Percentiles rank a stretch among this genome's conserved stretches.
phyloP scores from a whole-genome alignment of 1,139 yeast genomes.

The Zygosaccharomyces pseudobailii region DNA sequence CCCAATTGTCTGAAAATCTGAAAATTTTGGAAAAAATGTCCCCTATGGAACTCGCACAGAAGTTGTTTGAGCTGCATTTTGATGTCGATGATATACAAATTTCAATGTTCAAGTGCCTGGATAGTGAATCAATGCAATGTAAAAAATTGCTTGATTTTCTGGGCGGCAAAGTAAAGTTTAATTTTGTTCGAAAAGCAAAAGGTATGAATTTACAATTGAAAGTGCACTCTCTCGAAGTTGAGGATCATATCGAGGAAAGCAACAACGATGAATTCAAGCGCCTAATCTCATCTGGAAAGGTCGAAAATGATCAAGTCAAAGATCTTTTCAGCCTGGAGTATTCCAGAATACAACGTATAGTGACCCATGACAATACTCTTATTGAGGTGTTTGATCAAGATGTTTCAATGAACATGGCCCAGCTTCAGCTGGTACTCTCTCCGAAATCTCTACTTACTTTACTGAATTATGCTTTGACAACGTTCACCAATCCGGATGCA shows the following conservation, averaged over 20 bases:
- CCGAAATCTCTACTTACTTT: conserved; percentile 75
- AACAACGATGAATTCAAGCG: conserved; percentile 62
- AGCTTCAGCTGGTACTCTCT: conserved; percentile 70
- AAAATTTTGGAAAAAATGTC: conserved; percentile 20
- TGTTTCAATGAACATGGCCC: conserved; percentile 70
- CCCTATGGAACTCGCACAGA: conserved; percentile 43
- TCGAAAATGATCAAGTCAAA: conserved; percentile 32
- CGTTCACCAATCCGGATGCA: conserved; percentile 80
- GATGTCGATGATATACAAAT: conserved; percentile 59
- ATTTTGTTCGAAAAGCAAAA: conserved; percentile 53
- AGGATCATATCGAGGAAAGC: conserved; percentile 68
- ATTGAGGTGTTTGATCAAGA: conserved; percentile 79
- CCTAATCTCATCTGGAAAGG: conserved; percentile 62
- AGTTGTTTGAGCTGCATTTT: conserved; percentile 64
- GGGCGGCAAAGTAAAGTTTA: conserved; percentile 59
- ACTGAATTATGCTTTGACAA: conserved; percentile 74
- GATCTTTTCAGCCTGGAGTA: conserved; percentile 64
- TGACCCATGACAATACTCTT: conserved; percentile 46
- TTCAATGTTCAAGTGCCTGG: conserved; percentile 62
- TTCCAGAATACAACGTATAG: conserved; percentile 54
- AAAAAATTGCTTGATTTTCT: conserved; percentile 68
- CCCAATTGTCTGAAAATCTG: conserved; percentile 18
- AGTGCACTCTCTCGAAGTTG: conserved; percentile 60
- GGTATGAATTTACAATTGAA: conserved; percentile 65
- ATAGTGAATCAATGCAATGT: conserved; percentile 55